Evolutionary conservation across 2,329 filamentous ascomycete species (phyloP).

Genomic region (Alternaria sp.): DNA sequence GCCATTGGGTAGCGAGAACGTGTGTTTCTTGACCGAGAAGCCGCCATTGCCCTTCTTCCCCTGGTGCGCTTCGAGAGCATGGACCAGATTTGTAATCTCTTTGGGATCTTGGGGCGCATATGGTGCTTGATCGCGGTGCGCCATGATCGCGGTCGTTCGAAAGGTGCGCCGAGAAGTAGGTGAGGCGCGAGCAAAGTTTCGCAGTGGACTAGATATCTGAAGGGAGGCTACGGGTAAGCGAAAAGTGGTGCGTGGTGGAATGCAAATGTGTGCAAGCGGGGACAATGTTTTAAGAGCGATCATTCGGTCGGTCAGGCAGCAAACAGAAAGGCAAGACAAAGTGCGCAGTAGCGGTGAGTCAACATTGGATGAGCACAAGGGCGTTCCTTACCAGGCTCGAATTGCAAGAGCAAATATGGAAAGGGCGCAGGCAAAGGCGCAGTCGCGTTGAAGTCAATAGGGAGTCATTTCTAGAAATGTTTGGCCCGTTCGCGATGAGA

Average conservation of each 20-base stretch:
- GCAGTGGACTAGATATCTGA: conserved; percentile 18
- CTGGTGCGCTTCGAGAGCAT: conserved; percentile 68
- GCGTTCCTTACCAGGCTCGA: conserved; percentile 16
- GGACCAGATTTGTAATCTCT: conserved; percentile 72
- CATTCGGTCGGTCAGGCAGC: conserved; percentile 31
- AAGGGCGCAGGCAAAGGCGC: conserved; percentile 21
- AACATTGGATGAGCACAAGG: conserved; percentile 22
- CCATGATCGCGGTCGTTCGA: conserved; percentile 56
- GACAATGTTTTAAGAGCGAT: conserved; percentile 22
- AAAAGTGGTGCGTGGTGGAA: conserved; percentile 12
- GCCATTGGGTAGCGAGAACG: conserved; percentile 72
- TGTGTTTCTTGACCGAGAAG: conserved; percentile 82
- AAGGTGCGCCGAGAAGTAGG: conserved; percentile 1
- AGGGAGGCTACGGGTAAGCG: conserved; percentile 23
- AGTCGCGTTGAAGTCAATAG: conserved; percentile 11
- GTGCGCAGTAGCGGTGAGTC: conserved; percentile 20
- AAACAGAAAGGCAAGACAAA: conserved; percentile 7
- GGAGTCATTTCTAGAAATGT: conserved; percentile 14
- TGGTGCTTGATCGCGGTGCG: conserved; percentile 63
- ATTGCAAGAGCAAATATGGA: neutral
- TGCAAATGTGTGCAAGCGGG: conserved; percentile 23
- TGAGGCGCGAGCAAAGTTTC: neutral
- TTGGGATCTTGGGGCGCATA: conserved; percentile 74
- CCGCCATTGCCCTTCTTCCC: conserved; percentile 56
- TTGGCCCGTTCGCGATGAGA: conserved; percentile 16